Conservation (phyloP, 179 eudicot genomes). For the Sideroxylon spinosum region DNA sequence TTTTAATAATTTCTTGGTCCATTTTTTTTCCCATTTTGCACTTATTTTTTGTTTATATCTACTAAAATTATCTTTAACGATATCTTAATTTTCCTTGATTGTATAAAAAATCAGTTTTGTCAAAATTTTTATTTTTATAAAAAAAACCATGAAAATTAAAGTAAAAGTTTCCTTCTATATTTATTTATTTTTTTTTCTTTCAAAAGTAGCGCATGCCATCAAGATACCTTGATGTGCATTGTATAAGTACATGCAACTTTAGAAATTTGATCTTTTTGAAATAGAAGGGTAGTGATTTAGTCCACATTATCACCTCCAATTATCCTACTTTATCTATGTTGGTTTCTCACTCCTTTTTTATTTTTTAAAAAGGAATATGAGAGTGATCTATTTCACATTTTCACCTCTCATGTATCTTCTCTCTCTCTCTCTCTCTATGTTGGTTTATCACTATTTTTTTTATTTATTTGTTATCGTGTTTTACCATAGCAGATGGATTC, state of each 20-base stretch:
- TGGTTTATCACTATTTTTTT: neutral
- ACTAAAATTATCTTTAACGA: too few species aligned
- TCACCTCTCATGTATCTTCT: neutral
- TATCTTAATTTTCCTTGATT: too few species aligned
- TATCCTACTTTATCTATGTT: neutral
- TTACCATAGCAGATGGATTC: conserved; percentile 12
- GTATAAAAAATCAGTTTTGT: too few species aligned
- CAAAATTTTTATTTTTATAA: too few species aligned
- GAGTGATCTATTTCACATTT: neutral
- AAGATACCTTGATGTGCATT: neutral
- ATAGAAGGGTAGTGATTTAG: neutral
- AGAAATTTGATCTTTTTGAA: neutral
- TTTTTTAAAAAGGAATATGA: neutral
- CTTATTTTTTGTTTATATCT: too few species aligned
- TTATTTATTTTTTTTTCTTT: too few species aligned
- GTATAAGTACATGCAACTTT: neutral
- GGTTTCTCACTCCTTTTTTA: neutral
- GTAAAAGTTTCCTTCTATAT: too few species aligned
- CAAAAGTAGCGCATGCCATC: neutral
- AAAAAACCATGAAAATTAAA: too few species aligned
- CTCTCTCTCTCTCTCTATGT: conserved; percentile 12
- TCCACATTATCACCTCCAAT: neutral
- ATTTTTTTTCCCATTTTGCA: too few species aligned
- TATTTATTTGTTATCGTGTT: neutral
- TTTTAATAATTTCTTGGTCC: too few species aligned